phyloP scores from a whole-genome alignment of 495 filamentous ascomycete genomes.

The Achaetomiella virescens region DNA sequence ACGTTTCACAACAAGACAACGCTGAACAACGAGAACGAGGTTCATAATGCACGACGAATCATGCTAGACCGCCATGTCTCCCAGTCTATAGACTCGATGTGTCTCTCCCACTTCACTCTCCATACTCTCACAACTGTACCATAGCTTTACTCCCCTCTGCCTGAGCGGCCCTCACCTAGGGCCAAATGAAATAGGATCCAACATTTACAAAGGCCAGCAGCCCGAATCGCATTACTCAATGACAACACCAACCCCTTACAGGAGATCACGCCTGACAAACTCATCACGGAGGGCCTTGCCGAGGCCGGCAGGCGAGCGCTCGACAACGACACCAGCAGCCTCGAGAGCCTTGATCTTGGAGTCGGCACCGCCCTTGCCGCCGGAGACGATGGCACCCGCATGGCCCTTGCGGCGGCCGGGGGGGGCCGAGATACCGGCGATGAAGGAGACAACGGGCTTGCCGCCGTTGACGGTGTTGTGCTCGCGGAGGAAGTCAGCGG shows the following conservation, averaged over 20 bases:
- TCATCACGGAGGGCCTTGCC: slow-evolving; percentile 90
- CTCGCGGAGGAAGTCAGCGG: slow-evolving; percentile 83
- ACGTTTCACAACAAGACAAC: not conserved
- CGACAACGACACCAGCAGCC: slow-evolving; percentile 88
- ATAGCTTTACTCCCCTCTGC: not conserved
- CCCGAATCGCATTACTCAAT: not conserved
- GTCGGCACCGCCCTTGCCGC: slow-evolving; percentile 94
- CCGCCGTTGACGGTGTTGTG: slow-evolving; percentile 75
- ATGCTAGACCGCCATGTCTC: slow-evolving; percentile 25
- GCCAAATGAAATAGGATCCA: slow-evolving; percentile 5
- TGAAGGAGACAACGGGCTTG: slow-evolving; percentile 96
- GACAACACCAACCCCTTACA: slow-evolving; percentile 47
- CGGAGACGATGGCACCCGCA: slow-evolving; percentile 94
- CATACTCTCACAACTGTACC: not conserved
- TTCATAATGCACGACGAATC: slow-evolving; percentile 17
- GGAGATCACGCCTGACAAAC: slow-evolving; percentile 92
- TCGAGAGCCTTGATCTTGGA: slow-evolving; percentile 95
- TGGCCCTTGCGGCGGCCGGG: slow-evolving; percentile 97
- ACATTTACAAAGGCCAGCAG: slow-evolving; percentile 17
- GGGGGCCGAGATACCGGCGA: slow-evolving; percentile 94
- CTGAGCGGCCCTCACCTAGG: slow-evolving; percentile 4
- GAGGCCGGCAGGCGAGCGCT: slow-evolving; percentile 84
- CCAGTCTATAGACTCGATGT: slow-evolving; percentile 23
- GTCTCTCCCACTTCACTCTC: not conserved
- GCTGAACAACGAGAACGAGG: not conserved